Percentiles rank a stretch among this genome's conserved stretches.
These are phyloP conservation scores for Trichomonascaceae sp. DNA, from an alignment of 1,139 yeast genomes.

Conservation along the genomic window DNA sequence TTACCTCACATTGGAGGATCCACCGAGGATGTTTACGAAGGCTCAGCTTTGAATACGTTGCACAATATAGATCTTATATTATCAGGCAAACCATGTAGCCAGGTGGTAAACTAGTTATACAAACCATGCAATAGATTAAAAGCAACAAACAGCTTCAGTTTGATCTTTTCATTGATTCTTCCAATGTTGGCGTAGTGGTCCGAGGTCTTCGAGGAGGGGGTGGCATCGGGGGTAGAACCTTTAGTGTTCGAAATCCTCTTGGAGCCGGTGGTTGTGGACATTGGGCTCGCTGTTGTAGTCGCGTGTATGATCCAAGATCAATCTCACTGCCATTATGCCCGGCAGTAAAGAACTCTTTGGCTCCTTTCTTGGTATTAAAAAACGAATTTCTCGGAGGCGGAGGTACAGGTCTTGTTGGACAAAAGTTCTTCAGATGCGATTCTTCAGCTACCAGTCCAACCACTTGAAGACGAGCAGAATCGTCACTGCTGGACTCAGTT, in stretches of 20 bases:
- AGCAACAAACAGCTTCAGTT: not conserved
- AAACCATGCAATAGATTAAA: not conserved
- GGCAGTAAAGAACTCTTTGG: constrained; percentile 4
- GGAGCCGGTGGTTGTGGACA: constrained; percentile 11
- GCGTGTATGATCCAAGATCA: constrained; percentile 9
- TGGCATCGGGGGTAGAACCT: constrained; percentile 11
- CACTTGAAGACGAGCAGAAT: constrained; percentile 8
- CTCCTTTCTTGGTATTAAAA: not conserved
- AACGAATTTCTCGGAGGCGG: constrained; percentile 10
- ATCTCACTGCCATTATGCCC: constrained; percentile 14
- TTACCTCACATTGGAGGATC: constrained; percentile 79
- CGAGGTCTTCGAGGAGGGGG: constrained; percentile 19
- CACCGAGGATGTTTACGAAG: constrained; percentile 40
- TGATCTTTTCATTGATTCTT: not conserved
- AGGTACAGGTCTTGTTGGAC: constrained; percentile 11
- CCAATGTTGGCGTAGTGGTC: not conserved
- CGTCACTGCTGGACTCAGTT: constrained; percentile 3
- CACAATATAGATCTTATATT: constrained; percentile 15
- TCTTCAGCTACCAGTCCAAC: constrained; percentile 8
- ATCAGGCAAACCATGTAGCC: constrained; percentile 11
- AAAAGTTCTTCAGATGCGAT: constrained; percentile 3
- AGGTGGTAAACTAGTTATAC: constrained; percentile 5
- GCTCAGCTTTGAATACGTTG: constrained; percentile 15
- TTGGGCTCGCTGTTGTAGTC: constrained; percentile 10
- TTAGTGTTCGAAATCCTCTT: not conserved